Evolutionary conservation across 2,329 filamentous ascomycete genomes (phyloP).

Genomic region (Cercospora canescens): DNA sequence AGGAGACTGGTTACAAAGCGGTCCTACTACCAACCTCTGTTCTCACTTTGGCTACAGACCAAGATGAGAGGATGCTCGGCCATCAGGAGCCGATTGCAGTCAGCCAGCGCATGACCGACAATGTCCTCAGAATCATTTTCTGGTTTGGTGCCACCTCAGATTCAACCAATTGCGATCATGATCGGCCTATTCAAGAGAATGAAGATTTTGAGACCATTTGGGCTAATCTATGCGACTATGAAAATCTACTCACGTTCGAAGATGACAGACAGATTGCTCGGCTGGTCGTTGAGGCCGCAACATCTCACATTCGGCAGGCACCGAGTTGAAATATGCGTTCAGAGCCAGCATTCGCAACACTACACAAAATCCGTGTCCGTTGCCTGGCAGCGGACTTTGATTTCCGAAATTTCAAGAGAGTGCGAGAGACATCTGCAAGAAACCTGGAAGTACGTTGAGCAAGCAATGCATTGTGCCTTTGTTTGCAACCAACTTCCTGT

Average conservation of each 20-base stretch:
- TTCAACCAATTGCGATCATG: background rate
- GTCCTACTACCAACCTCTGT: background rate
- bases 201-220: background rate
- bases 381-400: too few relatives aligned
- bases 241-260: background rate
- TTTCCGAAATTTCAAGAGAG: too few relatives aligned
- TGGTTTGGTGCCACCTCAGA: background rate
- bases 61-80: background rate
- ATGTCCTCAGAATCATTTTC: slow-evolving; percentile 1
- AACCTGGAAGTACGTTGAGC: too few relatives aligned
- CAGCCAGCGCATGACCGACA: background rate
- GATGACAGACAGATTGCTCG: background rate
- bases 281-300: background rate
- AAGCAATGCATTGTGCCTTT: too few relatives aligned
- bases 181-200: background rate
- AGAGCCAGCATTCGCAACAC: background rate
- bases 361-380: background rate
- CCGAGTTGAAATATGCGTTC: background rate
- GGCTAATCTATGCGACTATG: background rate
- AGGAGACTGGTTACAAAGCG: slow-evolving; percentile 19
- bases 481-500: too few relatives aligned
- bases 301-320: background rate
- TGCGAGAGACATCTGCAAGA: too few relatives aligned
- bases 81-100: background rate
- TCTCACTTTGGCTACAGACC: slow-evolving; percentile 43